A percentile compares a stretch with the other conserved stretches of the same genome.
Evolutionary conservation across 306 rosid genomes (phyloP).

Genomic region (Sicyos edulis): DNA sequence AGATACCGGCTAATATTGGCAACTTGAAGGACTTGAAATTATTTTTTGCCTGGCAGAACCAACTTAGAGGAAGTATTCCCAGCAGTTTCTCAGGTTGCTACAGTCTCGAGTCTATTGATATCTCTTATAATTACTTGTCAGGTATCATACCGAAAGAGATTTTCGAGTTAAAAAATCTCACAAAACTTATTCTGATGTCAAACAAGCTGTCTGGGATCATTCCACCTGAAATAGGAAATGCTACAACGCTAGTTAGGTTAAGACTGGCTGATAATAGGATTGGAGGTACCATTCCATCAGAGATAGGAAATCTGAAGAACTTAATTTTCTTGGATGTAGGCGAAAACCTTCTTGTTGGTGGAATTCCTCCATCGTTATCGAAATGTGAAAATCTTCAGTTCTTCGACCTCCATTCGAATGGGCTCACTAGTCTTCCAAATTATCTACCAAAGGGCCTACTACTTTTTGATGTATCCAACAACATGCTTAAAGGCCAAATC

Average conservation of each 20-base stretch:
- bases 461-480: constrained; percentile 59
- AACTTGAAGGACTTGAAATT: constrained; percentile 60
- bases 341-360: constrained; percentile 61
- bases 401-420: constrained; percentile 76
- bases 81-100: constrained; percentile 55
- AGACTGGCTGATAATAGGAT: constrained; percentile 56
- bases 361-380: constrained; percentile 56
- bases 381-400: constrained; percentile 64
- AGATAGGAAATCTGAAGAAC: constrained; percentile 54
- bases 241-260: constrained; percentile 58
- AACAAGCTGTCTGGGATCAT: constrained; percentile 71
- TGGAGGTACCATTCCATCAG: constrained; percentile 63
- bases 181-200: constrained; percentile 60
- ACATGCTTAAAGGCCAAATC: constrained; percentile 57
- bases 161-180: constrained; percentile 52
- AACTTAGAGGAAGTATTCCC: constrained; percentile 64
- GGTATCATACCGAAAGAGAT: constrained; percentile 62
- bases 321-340: constrained; percentile 56
- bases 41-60: constrained; percentile 73
- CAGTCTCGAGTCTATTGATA: constrained; percentile 65
- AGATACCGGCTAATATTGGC: constrained; percentile 53
- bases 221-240: constrained; percentile 70
- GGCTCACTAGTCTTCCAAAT: constrained; percentile 62
- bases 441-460: constrained; percentile 65
- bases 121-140: constrained; percentile 54